A percentile compares a stretch with the other conserved stretches of the same genome.
These are phyloP conservation scores for Pistacia integerrima DNA, from an alignment of 345 rosid species.

Conservation along the genomic window DNA sequence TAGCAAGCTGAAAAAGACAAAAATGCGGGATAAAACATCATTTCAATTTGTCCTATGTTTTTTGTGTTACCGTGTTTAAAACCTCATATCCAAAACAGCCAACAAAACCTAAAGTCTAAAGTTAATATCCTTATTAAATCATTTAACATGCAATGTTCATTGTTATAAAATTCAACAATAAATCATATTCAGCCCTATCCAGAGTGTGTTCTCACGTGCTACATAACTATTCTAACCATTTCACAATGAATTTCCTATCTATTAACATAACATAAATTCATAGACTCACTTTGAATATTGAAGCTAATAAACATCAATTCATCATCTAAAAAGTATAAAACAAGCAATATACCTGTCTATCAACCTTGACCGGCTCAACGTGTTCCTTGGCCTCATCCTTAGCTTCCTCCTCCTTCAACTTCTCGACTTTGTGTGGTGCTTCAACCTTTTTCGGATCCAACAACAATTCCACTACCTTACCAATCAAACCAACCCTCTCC, in stretches of 20 bases:
- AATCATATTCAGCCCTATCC: not conserved
- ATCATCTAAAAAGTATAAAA: not conserved
- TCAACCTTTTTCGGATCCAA: constrained; percentile 54
- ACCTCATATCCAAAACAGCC: not conserved
- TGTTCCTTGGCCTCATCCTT: constrained; percentile 36
- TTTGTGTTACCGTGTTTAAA: not conserved
- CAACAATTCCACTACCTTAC: constrained; percentile 44
- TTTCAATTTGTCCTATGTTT: not conserved
- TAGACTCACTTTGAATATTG: too few relatives aligned
- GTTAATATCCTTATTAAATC: not conserved
- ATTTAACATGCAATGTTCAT: not conserved
- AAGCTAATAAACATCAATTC: too few relatives aligned
- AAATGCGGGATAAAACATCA: not conserved
- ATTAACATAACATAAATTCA: not conserved
- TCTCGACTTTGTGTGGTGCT: constrained; percentile 28
- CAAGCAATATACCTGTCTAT: constrained; percentile 63
- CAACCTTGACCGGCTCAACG: constrained; percentile 58
- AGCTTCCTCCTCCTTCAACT: constrained; percentile 35
- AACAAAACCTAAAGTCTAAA: not conserved
- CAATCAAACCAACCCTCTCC: constrained; percentile 47
- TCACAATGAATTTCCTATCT: not conserved
- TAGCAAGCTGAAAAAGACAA: not conserved
- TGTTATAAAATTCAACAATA: not conserved
- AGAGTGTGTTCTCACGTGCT: not conserved
- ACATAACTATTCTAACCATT: not conserved